Conservation (phyloP, 1,139 yeast species). For the Kodamaea suecica region DNA sequence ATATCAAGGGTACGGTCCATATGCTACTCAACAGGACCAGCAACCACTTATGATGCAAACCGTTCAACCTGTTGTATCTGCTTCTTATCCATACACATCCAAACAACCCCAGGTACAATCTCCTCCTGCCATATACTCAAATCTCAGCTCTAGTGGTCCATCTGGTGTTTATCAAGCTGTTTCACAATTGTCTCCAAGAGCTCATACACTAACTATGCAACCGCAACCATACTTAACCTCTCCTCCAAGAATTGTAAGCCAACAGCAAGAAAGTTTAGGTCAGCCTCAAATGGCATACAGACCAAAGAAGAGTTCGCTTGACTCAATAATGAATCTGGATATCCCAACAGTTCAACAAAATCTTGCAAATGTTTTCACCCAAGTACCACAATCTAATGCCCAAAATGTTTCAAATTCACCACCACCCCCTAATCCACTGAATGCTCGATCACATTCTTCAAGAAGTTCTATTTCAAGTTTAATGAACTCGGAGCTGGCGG, state of each 20-base stretch:
- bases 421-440: neutral
- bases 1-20: neutral
- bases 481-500: conserved; percentile 12
- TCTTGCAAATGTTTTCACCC: neutral
- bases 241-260: neutral
- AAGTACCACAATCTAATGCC: neutral
- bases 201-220: neutral
- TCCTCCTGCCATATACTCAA: conserved; percentile 6
- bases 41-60: no score
- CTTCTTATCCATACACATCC: neutral
- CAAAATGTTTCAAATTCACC: conserved; percentile 2
- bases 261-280: neutral
- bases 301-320: conserved; percentile 7
- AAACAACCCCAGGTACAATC: conserved; percentile 2
- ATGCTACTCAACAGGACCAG: neutral
- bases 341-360: conserved; percentile 4
- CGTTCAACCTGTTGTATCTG: no score
- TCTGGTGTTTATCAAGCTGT: neutral
- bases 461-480: conserved; percentile 14
- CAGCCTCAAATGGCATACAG: conserved; percentile 3
- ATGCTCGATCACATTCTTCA: conserved; percentile 4
- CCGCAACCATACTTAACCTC: neutral
- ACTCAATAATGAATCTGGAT: conserved; percentile 11
- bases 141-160: no score
- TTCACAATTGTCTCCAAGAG: conserved; percentile 1